Base-by-base conservation (phyloP, 768 basidiomycete species). In the Flagelloscypha sp. region DNA sequence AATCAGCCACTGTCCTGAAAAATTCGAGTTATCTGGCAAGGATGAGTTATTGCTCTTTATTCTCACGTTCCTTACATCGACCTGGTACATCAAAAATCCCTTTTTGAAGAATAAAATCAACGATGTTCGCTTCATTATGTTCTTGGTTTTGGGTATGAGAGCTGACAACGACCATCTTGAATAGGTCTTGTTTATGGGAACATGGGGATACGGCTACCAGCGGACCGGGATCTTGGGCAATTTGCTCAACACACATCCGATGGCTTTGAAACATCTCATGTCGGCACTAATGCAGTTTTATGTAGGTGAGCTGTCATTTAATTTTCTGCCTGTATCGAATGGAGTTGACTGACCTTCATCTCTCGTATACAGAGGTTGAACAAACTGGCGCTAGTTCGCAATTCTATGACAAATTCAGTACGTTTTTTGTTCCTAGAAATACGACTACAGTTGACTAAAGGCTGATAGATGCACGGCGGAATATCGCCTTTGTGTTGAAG, bases 81-180 rank as follows among this genome's bases (percentile, higher is more conserved):
- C 93, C 1, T 90, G 88, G 76, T 98, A 92, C 55, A 93, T 99
- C 69, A 95, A 95, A 66, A 99, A 98, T 48, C 95, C 95, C 0
- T 97, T 94, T 68, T 56, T 99, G 48, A 97, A 97, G 59, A 78
- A 89, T 13, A 94, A 97, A 59, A 84, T 98, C 41, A 90, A 97
- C 45, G 87, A 95, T 53, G 89, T 90, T 44, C 28, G 68, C 57
- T 43, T 36, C 13, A 5, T 18, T 19, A 25, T 32, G 20, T 22
- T 18, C 23, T 15, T 25, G 7, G 7, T 20, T 12, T 16, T 11
- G 24, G 15, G n/a, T 15, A n/a, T n/a, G 11, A 16, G 7, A 20
- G 8, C 24, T 27, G 27, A 13, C 30, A 16, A 31, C 32, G 27
- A 44, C 35, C 18, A 50, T 16, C 1, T 33, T 30, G 24, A 8